phyloP scores from a whole-genome alignment of 2,329 filamentous ascomycete genomes.

The Pseudocercospora macadamiae region DNA sequence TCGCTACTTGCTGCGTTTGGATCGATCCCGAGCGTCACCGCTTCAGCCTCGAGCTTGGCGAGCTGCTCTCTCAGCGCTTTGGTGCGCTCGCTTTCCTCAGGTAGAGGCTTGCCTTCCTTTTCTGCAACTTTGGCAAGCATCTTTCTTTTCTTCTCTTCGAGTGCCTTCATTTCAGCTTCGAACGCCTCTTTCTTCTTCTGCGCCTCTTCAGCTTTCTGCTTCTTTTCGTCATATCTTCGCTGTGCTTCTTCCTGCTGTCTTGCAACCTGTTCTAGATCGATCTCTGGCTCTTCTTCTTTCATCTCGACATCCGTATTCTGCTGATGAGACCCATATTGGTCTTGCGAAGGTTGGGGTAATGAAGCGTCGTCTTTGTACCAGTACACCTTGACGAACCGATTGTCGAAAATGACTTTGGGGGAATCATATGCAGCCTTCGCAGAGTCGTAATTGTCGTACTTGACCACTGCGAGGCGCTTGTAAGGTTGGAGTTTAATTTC shows the following conservation, averaged over 20 bases:
- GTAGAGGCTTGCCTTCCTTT: slow-evolving; percentile 45
- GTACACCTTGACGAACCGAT: slow-evolving; percentile 82
- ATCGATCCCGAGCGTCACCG: slow-evolving; percentile 69
- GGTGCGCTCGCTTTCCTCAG: slow-evolving; percentile 53
- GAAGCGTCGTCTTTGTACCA: slow-evolving; percentile 63
- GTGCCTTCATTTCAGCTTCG: slow-evolving; percentile 64
- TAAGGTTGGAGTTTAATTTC: slow-evolving; percentile 68
- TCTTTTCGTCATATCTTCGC: slow-evolving; percentile 67
- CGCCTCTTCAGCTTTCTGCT: slow-evolving; percentile 64
- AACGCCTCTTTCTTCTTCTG: slow-evolving; percentile 66
- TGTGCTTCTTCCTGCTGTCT: slow-evolving; percentile 74
- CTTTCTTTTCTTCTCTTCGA: slow-evolving; percentile 66
- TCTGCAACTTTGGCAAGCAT: slow-evolving; percentile 65
- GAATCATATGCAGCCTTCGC: slow-evolving; percentile 74
- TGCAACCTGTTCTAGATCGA: slow-evolving; percentile 71
- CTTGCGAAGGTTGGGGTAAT: slow-evolving; percentile 24
- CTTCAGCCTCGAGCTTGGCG: slow-evolving; percentile 73
- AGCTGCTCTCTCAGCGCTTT: slow-evolving; percentile 71
- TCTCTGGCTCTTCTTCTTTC: slow-evolving; percentile 52
- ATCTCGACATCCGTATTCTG: slow-evolving; percentile 30
- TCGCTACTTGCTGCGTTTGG: slow-evolving; percentile 48
- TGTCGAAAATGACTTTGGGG: slow-evolving; percentile 81
- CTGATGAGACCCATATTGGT: slow-evolving; percentile 13
- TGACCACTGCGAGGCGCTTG: slow-evolving; percentile 70
- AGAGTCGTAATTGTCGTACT: slow-evolving; percentile 66